Base-by-base conservation (phyloP, 768 basidiomycete genomes). In the Leccinum variicolor region DNA sequence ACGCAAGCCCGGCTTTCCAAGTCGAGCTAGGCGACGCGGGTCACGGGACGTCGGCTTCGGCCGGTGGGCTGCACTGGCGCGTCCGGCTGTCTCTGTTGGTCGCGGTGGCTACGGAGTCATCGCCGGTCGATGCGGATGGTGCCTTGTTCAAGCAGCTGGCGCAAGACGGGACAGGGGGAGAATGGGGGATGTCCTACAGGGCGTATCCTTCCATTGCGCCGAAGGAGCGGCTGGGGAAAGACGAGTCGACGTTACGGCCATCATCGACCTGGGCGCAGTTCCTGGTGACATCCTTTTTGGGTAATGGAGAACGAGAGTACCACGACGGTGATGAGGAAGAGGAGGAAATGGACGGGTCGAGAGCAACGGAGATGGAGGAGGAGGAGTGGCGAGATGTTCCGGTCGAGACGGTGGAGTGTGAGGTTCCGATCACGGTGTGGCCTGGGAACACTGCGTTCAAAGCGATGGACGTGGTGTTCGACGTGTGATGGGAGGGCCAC, bases 361-460 rank as follows among this genome's bases (percentile, higher is more conserved):
- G 9, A 15, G 9, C 23, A 8, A 82, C 75, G 70, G 79, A 76
- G 5, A 83, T 81, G 0, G 74, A 73, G n/a, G 83, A 84, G 57
- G 79, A 77, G 6, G 85, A 77, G 1, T 93, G 89, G 91, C 66
- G 66, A 54, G 85, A 86, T 57, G 81, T 90, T 11, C 77, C 71
- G 66, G 79, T 88, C 25, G 94, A 98, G 80, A 90, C 87, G 58
- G 93, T 98, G 17, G 96, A 97, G 71, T 97, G 94, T 66, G 91
- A 94, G 70, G 90, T 98, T 45, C 92, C 92, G 19, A 83, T 98
- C 56, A 84, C 73, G 63, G 89, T 97, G 1, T 94, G 89, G 82
- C 87, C 94, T 11, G 92, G 92, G 46, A 94, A 92, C 73, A 95
- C 92, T 4, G 89, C 86, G 46, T 94, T 91, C 74, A 87, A 84